Percentiles rank a stretch among this genome's conserved stretches.
phyloP scores from a whole-genome alignment of 768 basidiomycete genomes.

The Russula dissimulans region DNA sequence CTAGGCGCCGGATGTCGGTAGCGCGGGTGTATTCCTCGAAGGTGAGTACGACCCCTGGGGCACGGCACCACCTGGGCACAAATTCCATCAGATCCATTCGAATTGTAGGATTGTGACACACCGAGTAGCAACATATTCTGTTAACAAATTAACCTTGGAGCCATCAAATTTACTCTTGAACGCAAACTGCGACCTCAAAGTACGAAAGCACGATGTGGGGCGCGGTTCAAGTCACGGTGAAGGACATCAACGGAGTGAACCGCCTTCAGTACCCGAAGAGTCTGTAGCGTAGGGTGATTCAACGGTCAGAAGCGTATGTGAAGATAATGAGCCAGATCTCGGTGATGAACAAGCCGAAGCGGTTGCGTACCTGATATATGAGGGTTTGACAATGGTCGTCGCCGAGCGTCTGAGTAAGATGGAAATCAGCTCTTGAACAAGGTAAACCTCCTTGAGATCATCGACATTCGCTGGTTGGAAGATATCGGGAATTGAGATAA shows the following conservation, averaged over 20 bases:
- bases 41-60: conserved; percentile 96
- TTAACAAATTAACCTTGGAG: conserved; percentile 86
- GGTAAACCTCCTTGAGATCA: conserved; percentile 78
- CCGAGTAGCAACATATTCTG: conserved; percentile 94
- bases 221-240: conserved; percentile 68
- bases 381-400: conserved; percentile 94
- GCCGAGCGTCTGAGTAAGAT: conserved; percentile 86
- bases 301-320: background rate
- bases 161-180: conserved; percentile 94
- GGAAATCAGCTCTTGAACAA: conserved; percentile 83
- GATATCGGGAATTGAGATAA: conserved; percentile 94
- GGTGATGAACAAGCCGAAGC: background rate
- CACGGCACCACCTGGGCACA: conserved; percentile 78
- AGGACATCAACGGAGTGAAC: conserved; percentile 93
- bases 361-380: conserved; percentile 69
- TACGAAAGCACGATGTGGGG: conserved; percentile 26
- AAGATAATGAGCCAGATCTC: background rate
- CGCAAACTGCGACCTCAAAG: conserved; percentile 94
- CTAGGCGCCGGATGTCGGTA: conserved; percentile 85
- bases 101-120: conserved; percentile 25
- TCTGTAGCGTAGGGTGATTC: conserved; percentile 34
- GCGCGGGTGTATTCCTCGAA: conserved; percentile 92
- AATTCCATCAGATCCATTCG: conserved; percentile 8
- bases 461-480: conserved; percentile 65
- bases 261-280: conserved; percentile 87